A percentile compares a stretch with the other conserved stretches of the same genome.
These are phyloP conservation scores for Stephanodiscus triporus DNA, from an alignment of 108 stramenopile species.

Conservation along the genomic window DNA sequence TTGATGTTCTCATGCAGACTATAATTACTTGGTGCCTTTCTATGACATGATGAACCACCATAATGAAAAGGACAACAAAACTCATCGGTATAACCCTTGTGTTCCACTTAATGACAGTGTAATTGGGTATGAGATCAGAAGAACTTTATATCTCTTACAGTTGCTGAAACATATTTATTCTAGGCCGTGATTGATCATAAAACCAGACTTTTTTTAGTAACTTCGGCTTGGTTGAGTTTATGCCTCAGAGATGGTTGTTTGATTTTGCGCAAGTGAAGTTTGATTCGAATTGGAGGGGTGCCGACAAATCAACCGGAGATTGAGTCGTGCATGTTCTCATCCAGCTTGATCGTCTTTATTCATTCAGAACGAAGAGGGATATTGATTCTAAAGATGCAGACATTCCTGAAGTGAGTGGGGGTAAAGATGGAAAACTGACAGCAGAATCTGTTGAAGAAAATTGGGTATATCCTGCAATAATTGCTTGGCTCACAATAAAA, in stretches of 20 bases:
- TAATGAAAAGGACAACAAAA: slow-evolving; percentile 46
- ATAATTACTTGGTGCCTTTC: slow-evolving; percentile 57
- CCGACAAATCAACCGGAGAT: slow-evolving; percentile 22
- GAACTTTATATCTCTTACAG: slow-evolving; percentile 76
- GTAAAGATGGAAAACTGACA: slow-evolving; percentile 22
- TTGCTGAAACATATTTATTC: slow-evolving; percentile 63
- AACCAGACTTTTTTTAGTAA: slow-evolving; percentile 69
- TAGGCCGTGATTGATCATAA: slow-evolving; percentile 26
- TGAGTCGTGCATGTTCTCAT: slow-evolving; percentile 35
- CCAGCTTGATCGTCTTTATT: slow-evolving; percentile 21
- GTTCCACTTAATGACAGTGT: slow-evolving; percentile 5
- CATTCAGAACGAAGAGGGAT: slow-evolving; percentile 2
- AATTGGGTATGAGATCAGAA: slow-evolving; percentile 40
- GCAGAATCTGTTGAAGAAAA: slow-evolving; percentile 15
- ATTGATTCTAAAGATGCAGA: neutral
- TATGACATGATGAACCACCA: slow-evolving; percentile 68
- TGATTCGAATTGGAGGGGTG: slow-evolving; percentile 34
- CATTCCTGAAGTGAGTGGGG: slow-evolving; percentile 36
- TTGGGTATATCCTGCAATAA: slow-evolving; percentile 8
- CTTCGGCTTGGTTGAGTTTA: slow-evolving; percentile 81
- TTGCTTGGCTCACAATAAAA: neutral
- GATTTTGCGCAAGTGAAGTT: slow-evolving; percentile 41
- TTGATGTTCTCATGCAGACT: slow-evolving; percentile 67
- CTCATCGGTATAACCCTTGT: slow-evolving; percentile 39
- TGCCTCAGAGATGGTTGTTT: slow-evolving; percentile 77